Evolutionary conservation across 2,329 filamentous ascomycete genomes (phyloP).

Genomic region (Cyphellophora europaea): DNA sequence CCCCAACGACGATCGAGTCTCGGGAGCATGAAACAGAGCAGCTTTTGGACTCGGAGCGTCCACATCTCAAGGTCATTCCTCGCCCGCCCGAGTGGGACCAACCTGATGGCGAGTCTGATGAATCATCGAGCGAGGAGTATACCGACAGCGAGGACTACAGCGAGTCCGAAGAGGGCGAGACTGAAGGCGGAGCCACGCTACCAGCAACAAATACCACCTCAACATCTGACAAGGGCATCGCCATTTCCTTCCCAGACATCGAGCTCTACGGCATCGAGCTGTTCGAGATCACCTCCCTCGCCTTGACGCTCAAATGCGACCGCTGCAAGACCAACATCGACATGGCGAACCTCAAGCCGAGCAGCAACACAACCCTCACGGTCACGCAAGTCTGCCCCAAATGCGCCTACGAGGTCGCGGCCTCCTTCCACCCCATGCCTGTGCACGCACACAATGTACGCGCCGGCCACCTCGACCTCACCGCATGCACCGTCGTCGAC

Average conservation of each 20-base stretch:
- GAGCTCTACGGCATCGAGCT: constrained; percentile 71
- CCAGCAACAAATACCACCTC: constrained; percentile 43
- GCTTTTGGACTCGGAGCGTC: constrained; percentile 33
- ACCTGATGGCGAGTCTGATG: constrained; percentile 29
- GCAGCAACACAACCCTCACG: constrained; percentile 19
- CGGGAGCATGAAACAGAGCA: constrained; percentile 11
- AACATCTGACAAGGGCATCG: constrained; percentile 44
- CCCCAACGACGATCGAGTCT: neutral
- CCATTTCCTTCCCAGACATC: constrained; percentile 67
- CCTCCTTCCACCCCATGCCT: constrained; percentile 54
- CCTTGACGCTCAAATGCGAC: constrained; percentile 65
- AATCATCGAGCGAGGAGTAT: constrained; percentile 11
- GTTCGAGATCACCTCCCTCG: constrained; percentile 57
- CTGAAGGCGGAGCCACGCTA: constrained; percentile 28
- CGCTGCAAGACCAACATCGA: constrained; percentile 69
- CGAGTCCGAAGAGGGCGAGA: constrained; percentile 18
- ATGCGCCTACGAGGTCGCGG: constrained; percentile 32
- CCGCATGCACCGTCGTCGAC: constrained; percentile 65
- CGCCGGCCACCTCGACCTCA: constrained; percentile 68
- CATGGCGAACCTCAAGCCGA: constrained; percentile 54
- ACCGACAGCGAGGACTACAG: constrained; percentile 28
- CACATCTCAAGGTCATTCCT: constrained; percentile 62
- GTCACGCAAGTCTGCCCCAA: constrained; percentile 43
- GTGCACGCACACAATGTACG: constrained; percentile 65
- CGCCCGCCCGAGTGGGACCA: constrained; percentile 67